Base-by-base conservation (phyloP, 2,329 filamentous ascomycete species). In the Xenosphaeropsis pyriputrescens region DNA sequence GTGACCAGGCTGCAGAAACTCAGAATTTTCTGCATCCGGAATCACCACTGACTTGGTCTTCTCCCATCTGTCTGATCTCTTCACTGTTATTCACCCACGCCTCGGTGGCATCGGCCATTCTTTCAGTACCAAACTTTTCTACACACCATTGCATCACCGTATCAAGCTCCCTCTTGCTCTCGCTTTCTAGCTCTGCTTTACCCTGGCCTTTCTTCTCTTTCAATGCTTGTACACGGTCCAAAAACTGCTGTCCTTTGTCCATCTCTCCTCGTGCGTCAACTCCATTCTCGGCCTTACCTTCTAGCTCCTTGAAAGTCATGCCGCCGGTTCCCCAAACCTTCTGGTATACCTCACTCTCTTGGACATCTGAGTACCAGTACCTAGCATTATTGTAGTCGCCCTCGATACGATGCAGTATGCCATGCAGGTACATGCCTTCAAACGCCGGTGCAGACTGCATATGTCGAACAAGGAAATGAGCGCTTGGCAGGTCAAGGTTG, bases 381-480 rank as follows among this genome's bases (percentile, higher is more conserved):
- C 60, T 46, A 13, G 63, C 58, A 38, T 69, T 68, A 15, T 58
- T 49, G 36, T 63, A 58, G 39, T 68, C 64, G 7, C 64, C 64
- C 48, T 68, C 66, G 18, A 65, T 54, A 1, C 63, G 54, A 41
- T 68, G 64, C 43, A 70, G 46, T 8, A 70, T 59, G 5, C 59
- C 58, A 41, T 68, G 65, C 2, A 67, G 53, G 26, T 63, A 59
- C 65, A 69, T 70, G 16, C 60, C 62, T 43, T 68, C 66, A 32
- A 57, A 53, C 0, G 63, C 62, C 0, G 65, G 65, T 12, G 57
- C 47, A 13, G 58, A 56, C 48, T 66, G 59, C 63, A 68, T 67
- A 43, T 70, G 62, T 2, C 65, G 57, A n/a, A 65, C 55, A 1
- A 69, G 56, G 49, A 70, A 69, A 49, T 70, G 65, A 0, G 65